Evolutionary conservation across 176 grass and related monocot genomes (phyloP).

Genomic region (Puccinellia tenuiflora): DNA sequence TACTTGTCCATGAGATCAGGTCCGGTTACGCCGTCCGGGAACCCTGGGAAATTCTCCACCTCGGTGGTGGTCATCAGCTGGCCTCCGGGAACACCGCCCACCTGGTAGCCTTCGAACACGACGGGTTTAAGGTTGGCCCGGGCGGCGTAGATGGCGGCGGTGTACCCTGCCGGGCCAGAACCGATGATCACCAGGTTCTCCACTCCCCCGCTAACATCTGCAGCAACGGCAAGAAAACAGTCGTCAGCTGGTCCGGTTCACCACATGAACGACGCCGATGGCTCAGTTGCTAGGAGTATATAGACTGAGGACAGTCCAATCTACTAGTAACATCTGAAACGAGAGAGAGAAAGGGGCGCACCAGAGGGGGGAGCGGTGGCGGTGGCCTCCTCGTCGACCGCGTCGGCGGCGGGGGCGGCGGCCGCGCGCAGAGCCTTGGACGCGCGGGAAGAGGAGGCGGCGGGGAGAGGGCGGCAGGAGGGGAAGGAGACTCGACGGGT

Average conservation of each 20-base stretch:
- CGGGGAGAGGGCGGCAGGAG: conserved; percentile 13
- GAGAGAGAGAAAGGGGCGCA: background rate
- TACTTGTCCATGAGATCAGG: conserved; percentile 99
- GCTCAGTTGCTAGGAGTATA: too few relatives aligned
- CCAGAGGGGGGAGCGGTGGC: conserved; percentile 26
- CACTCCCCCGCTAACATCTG: conserved; percentile 49
- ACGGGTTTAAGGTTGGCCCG: conserved; percentile 93
- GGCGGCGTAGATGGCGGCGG: conserved; percentile 86
- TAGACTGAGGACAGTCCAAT: too few relatives aligned
- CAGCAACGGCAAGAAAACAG: background rate
- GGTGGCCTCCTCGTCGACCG: conserved; percentile 33
- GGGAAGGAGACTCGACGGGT: background rate
- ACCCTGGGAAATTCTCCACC: conserved; percentile 96
- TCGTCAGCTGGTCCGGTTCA: background rate
- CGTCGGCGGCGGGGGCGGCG: conserved; percentile 4
- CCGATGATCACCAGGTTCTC: conserved; percentile 98
- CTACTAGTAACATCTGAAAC: background rate
- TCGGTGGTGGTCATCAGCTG: conserved; percentile 99
- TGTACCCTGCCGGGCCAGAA: conserved; percentile 92
- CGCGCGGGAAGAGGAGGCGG: background rate
- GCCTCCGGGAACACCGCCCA: conserved; percentile 86
- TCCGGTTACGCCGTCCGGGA: conserved; percentile 87
- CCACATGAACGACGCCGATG: too few relatives aligned
- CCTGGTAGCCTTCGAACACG: conserved; percentile 91
- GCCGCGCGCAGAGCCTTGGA: conserved; percentile 19